These are phyloP conservation scores for Paecilomyces formosus DNA, from an alignment of 2,329 filamentous ascomycete genomes.

Conservation along the genomic window DNA sequence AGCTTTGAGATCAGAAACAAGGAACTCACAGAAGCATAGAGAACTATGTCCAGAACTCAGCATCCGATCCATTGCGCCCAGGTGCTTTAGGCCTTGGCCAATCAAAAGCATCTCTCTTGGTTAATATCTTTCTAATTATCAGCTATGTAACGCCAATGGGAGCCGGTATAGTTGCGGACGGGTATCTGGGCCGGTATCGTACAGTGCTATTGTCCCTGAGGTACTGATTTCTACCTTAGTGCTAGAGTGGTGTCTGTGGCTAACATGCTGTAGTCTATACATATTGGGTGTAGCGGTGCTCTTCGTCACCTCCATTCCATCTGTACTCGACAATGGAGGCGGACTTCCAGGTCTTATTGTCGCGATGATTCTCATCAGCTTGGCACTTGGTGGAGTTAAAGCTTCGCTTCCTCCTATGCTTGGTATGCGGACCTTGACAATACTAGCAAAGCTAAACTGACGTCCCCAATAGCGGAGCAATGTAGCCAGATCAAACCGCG, in stretches of 20 bases:
- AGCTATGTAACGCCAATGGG: constrained; percentile 32
- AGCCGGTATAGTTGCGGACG: constrained; percentile 31
- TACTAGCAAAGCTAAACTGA: not conserved
- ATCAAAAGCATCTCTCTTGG: constrained; percentile 48
- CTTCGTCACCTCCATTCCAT: constrained; percentile 17
- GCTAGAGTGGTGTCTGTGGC: constrained; percentile 1
- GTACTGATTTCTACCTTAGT: constrained; percentile 4
- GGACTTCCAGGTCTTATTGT: constrained; percentile 17
- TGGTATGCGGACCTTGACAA: constrained; percentile 17
- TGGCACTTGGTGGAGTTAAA: constrained; percentile 32
- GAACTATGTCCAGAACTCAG: not conserved
- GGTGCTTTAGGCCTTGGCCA: constrained; percentile 51
- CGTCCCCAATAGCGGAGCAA: constrained; percentile 22
- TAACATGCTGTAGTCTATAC: constrained; percentile 6
- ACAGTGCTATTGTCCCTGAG: constrained; percentile 25
- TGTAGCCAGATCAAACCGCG: constrained; percentile 16
- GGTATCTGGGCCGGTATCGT: constrained; percentile 30
- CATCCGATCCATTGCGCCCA: constrained; percentile 14
- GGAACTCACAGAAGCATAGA: not conserved
- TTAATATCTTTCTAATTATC: constrained; percentile 51
- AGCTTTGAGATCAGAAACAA: not conserved
- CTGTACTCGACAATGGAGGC: constrained; percentile 7
- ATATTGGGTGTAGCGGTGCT: constrained; percentile 15
- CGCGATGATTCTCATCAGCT: constrained; percentile 28
- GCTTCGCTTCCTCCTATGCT: constrained; percentile 23